Base-by-base conservation (phyloP, 495 filamentous ascomycete genomes). In the Hypoxylon lenormandii region DNA sequence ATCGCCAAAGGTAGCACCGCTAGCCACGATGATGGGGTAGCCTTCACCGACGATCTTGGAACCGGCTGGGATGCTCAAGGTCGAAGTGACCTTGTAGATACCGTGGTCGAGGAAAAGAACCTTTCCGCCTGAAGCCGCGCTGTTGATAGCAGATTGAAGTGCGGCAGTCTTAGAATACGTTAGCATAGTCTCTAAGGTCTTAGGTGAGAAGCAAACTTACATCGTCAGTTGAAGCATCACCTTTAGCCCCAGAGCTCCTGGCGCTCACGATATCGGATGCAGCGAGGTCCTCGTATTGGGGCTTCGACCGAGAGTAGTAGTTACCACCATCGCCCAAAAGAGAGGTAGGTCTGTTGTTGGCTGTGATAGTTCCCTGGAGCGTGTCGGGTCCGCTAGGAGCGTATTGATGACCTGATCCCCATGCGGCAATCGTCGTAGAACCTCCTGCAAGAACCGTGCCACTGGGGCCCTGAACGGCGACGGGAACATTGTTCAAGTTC, bases 1-100 rank as follows among this genome's bases (percentile, higher is more conserved):
- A 71, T 94, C 86, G 49, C 86, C 80, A 77, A 96, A 98, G 22
- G 84, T 84, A 16, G 63, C 38, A 23, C 92, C 92, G n/a, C 87
- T 82, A 16, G 91, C 93, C 84, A 97, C 89, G 72, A 98, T 92
- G 37, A 94, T 78, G 22, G 94, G 87, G 87, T 89, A 98, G 58
- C 92, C 87, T 76, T 98, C 94, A 68, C 94, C 94, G 21, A 89
- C 86, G 70, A 98, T 93, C 55, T 80, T 82, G 64, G 84, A 55
- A 74, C 91, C 77, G 68, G 86, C 74, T 81, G 86, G 76, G 87
- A 88, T 71, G 28, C 83, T 81, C 50, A 92, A 87, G 23, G 93
- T 86, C 61, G 83, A 77, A 28, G 91, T 85, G 23, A 92, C 86
- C 11, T 89, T 85, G 65, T 87, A 82, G 2, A 90, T 85, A 16